Conservation (phyloP, 257 asterid genomes). For the Agastache rugosa region DNA sequence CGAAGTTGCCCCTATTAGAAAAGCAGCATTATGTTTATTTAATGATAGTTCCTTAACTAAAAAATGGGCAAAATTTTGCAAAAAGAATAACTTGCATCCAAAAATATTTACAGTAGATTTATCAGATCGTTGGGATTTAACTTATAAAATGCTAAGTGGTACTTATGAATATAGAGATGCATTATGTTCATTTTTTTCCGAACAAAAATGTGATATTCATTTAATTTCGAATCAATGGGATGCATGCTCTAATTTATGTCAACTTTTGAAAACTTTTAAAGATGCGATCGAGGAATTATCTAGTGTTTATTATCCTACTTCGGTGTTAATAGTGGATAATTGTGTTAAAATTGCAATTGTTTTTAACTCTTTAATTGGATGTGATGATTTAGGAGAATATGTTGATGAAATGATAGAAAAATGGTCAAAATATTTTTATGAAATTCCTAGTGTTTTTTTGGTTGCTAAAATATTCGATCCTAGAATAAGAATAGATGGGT, state of each 20-base stretch:
- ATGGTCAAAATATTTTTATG: constrained; percentile 9
- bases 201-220: background rate
- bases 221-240: background rate
- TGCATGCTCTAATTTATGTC: background rate
- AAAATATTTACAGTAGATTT: background rate
- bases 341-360: constrained; percentile 6
- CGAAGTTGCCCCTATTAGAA: background rate
- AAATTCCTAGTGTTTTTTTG: constrained; percentile 22
- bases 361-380: background rate
- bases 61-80: constrained; percentile 1
- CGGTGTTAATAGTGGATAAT: background rate
- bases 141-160: background rate
- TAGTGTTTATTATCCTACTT: constrained; percentile 2
- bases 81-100: background rate
- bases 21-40: background rate
- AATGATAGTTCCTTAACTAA: background rate
- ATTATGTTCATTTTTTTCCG: background rate
- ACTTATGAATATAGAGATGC: background rate
- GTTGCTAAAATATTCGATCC: constrained; percentile 28
- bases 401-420: background rate
- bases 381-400: background rate
- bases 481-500: constrained; percentile 24
- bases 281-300: background rate
- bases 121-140: background rate
- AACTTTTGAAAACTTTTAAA: background rate